Evolutionary conservation across 192 early-diverging fungal species (phyloP), one percentile per base, ranked within the genome.

Genomic region (Coemansia sp.): DNA sequence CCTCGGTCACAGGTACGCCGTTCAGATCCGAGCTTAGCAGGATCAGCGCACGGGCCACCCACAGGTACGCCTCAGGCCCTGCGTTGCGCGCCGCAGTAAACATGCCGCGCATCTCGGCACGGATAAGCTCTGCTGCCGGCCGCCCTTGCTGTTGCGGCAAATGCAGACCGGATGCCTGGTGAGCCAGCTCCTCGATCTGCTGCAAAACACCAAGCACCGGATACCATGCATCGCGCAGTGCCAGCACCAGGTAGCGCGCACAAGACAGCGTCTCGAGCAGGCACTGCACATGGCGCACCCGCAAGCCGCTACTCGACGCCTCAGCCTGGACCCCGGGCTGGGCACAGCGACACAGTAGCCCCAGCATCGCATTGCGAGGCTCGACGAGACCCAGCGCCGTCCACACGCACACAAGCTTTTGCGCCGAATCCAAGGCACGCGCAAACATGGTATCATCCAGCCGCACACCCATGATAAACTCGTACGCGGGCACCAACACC

Each of bases 131-230:
- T 0, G 60, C 46, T 14, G 24, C 29, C 33, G 13, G 36, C 40
- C 46, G 20, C 36, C 28, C 19, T 24, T 17, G n/a, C 28, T 14
- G 11, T 40, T 9, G 26, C 38, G 15, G 27, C 46, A 8, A 23
- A 14, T 23, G 56, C 47, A 39, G 9, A 9, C 22, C 41, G 8
- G 33, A 8, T 5, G 20, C 30, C 5, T 55, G 64, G 24, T 81
- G 78, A 37, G 95, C 45, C 15, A 91, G 64, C 60, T 85, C 83
- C 38, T 96, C 93, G 1, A 89, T 87, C 18, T 87, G 81, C 60
- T 95, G 93, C 55, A 96, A 70, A 3, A 92, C 93, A 50, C 92
- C 89, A 28, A 96, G 58, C 2, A 96, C 81, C 25, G 86, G 67
- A 55, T 86, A 91, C 96, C 96, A 99, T 35, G 86, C 78, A 29